Base-by-base conservation (phyloP, 2,329 filamentous ascomycete genomes). In the Diaporthe sp. region DNA sequence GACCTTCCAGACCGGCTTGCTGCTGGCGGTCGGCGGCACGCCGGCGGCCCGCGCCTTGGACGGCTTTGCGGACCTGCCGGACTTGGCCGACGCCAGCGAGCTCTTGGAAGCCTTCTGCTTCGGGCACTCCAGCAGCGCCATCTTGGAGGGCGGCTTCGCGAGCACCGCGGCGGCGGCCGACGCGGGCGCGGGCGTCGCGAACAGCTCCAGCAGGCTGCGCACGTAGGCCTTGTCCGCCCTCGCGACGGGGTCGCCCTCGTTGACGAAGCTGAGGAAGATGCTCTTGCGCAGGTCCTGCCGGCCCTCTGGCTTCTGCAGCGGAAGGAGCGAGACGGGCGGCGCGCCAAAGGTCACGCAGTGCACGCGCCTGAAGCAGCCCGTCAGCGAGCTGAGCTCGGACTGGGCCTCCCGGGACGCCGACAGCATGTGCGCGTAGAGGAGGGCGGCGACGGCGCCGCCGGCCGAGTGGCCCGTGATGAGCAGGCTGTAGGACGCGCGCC, bases 261-360 rank as follows among this genome's bases (percentile, higher is more conserved):
- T 98, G 79, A 96, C 87, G 81, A 98, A 95, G 57, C 90, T 91
- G 71, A 95, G 88, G 81, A 98, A 98, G 6, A 96, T 82, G 74
- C 92, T 95, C 81, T 94, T 95, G 39, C 87, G 83, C 31, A 90
- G 82, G 17, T 86, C 82, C 0, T 83, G 81, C 2, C 82, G 83
- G 58, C 58, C 57, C 6, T 87, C 79, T 0, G 93, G 92, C 78
- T 90, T 93, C 39, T 87, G 81, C 2, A 97, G 84, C 0, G 95
- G 94, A 1, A 94, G 86, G 0, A 95, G 87, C 28, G 92, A 93
- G 2, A 97, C 87, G 0, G 95, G 95, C 1, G 95, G 95, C 0
- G 94, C 89, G n/a, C 95, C 95, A 79, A 97, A 97, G 0, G 93
- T 96, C 55, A 97, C 87, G 83, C 95, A 98, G 83, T 98, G 95